These are phyloP conservation scores for Leccinum arenicola DNA, from an alignment of 768 basidiomycete species.

Conservation along the genomic window DNA sequence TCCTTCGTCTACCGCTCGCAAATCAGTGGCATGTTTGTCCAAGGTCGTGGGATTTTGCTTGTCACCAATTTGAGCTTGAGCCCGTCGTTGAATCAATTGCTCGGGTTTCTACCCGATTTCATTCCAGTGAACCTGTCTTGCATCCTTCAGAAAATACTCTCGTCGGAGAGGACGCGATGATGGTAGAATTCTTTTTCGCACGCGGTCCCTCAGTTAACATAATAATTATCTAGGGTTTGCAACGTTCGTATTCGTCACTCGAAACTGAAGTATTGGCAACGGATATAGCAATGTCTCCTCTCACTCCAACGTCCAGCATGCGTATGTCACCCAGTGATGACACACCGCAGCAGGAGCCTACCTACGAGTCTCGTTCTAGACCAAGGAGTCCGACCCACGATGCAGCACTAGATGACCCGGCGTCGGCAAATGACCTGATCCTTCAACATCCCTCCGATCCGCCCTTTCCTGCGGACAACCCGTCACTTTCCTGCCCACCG, in stretches of 20 bases:
- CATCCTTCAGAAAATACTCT: background rate
- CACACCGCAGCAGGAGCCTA: background rate
- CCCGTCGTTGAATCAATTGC: background rate
- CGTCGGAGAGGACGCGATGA: slow-evolving; percentile 1
- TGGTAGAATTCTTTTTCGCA: slow-evolving; percentile 13
- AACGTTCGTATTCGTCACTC: background rate
- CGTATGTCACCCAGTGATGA: background rate
- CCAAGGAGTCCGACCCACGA: background rate
- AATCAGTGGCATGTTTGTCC: background rate
- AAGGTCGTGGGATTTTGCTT: slow-evolving; percentile 27
- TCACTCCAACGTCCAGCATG: background rate
- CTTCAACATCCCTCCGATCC: background rate
- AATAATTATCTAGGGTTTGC: slow-evolving; percentile 9
- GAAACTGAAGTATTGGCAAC: background rate
- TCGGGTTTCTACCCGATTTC: background rate
- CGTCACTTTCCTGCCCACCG: background rate
- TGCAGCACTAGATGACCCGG: background rate
- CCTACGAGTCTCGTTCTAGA: background rate
- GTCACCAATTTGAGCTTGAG: slow-evolving; percentile 21
- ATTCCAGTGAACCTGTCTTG: background rate
- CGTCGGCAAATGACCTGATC: background rate
- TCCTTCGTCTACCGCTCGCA: background rate
- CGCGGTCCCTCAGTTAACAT: slow-evolving; percentile 4
- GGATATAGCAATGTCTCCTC: background rate
- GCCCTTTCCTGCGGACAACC: background rate